Evolutionary conservation across 257 asterid species (phyloP).

Genomic region (Solanum tacnaense): DNA sequence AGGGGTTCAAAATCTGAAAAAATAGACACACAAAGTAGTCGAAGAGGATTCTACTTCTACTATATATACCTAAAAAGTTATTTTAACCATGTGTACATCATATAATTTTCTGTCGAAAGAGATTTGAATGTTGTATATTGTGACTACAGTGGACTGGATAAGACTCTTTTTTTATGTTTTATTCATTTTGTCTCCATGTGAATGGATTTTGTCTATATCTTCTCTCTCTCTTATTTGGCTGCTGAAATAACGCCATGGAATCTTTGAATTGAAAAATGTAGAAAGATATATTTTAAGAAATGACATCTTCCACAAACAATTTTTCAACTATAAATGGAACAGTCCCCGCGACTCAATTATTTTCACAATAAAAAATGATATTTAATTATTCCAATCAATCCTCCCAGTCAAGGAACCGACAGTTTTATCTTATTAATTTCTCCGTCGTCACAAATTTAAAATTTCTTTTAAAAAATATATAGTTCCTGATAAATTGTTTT

Average conservation of each 20-base stretch:
- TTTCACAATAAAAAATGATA: neutral
- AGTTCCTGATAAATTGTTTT: neutral
- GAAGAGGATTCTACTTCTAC: fast-evolving
- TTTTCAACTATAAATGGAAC: neutral
- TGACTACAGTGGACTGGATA: neutral
- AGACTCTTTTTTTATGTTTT: neutral
- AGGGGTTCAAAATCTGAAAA: no score
- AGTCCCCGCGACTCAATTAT: neutral
- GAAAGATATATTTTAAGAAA: neutral
- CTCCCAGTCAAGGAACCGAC: neutral
- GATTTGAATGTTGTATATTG: neutral
- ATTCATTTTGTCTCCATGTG: neutral
- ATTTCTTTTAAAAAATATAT: no score
- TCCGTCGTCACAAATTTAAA: neutral
- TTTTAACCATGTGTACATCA: no score
- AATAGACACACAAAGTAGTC: no score
- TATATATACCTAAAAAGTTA: no score
- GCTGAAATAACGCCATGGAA: neutral
- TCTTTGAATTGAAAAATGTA: neutral
- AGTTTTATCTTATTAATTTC: no score
- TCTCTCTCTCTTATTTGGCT: neutral
- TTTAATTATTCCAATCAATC: neutral
- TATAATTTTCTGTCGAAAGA: fast-evolving
- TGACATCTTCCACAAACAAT: neutral
- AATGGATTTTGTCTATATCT: neutral